Conservation (phyloP, 495 filamentous ascomycete species). For the Geoglossum glabrum region DNA sequence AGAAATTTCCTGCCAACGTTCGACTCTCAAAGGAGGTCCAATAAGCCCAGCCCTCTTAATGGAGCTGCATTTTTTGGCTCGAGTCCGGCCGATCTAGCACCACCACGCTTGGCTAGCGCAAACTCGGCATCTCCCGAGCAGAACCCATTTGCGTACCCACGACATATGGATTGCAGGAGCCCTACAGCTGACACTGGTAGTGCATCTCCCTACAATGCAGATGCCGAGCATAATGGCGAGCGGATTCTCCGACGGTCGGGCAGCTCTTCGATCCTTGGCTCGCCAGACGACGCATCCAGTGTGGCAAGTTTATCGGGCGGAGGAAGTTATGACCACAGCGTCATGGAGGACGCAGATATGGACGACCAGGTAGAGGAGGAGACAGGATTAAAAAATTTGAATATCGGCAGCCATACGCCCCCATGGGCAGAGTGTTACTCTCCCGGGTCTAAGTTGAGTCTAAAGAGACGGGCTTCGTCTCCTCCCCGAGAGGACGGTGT, state of each 20-base stretch:
- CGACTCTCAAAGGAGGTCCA: not conserved
- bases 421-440: constrained; percentile 23
- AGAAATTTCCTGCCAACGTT: not conserved
- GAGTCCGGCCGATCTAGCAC: not conserved
- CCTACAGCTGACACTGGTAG: not conserved
- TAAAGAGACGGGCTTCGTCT: constrained; percentile 68
- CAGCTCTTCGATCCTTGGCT: not conserved
- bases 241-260: not conserved
- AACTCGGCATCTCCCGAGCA: constrained; percentile 1
- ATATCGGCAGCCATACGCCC: constrained; percentile 23
- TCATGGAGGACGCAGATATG: constrained; percentile 34
- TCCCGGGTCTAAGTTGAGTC: constrained; percentile 27
- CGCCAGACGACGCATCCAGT: not conserved
- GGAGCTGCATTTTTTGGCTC: not conserved
- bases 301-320: not conserved
- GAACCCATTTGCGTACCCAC: not conserved
- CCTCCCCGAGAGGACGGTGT: constrained; percentile 28
- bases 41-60: not conserved
- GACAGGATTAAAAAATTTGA: constrained; percentile 19
- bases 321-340: constrained; percentile 42
- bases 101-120: not conserved
- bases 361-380: constrained; percentile 23
- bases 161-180: not conserved
- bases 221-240: not conserved
- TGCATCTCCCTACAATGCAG: not conserved